Base-by-base conservation (phyloP, 116 monocot species). In the Papilionanthe hybrid region DNA sequence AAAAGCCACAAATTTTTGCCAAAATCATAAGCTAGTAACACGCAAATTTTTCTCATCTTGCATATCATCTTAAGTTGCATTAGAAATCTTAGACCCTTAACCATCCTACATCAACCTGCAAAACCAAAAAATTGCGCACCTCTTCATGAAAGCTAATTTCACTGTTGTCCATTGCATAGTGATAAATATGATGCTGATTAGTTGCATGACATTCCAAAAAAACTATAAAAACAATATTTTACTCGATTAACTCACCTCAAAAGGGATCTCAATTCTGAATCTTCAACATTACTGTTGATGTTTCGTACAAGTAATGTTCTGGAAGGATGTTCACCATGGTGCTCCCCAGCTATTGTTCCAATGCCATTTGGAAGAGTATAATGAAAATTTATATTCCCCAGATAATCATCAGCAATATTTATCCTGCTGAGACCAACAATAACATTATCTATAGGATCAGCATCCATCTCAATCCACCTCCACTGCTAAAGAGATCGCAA, bases 281-380 rank as follows among this genome's bases (percentile, higher is more conserved):
- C 92, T 55, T 90, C 92, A 69, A 92, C 90, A 72, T 88, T 92
- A 69, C 92, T 92, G 77, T 88, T 90, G 78, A 92, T 92, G 81
- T 90, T 92, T 78, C 92, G 78, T 58, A 92, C 92, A 82, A 92
- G 90, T 79, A 92, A 90, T 68, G 92, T 92, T 81, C 92, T 86
- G 1, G 92, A 92, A 57, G 92, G 92, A 78, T 92, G 92, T 53
- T 92, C 92, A 10, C 92, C 86, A 75, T 71, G 92, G 72, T 92
- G 90, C 77, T 92, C 92, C 66, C 88, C 84, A 77, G 78, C 82
- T 85, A 89, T 77, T 69, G 78, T 28, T 50, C 83, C 77, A 45
- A 71, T 43, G 63, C 81, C 82, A 83, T 86, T 66, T 55, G 84
- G 43, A 37, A 71, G 20, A 47, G 71, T 56, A 29, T 82, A 58